phyloP scores from a whole-genome alignment of 1,284 basidiomycete genomes.

The Malassezia nana region DNA sequence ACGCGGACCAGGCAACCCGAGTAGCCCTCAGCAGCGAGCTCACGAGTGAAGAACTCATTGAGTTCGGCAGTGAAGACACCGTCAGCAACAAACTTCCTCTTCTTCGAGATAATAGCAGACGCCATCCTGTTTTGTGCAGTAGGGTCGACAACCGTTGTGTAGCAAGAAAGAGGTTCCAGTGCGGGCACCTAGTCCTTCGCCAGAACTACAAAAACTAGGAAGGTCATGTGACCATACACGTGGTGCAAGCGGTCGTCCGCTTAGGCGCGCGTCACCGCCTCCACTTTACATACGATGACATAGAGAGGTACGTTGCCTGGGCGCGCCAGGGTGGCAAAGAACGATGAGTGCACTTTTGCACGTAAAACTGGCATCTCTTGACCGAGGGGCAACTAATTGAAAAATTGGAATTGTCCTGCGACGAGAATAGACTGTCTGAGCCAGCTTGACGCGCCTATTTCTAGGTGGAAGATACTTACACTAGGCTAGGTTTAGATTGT shows the following conservation, averaged over 20 bases:
- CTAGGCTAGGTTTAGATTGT: not conserved
- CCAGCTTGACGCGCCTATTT: not conserved
- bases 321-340: not conserved
- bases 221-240: constrained; percentile 1
- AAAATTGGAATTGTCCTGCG: not conserved
- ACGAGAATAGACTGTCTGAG: constrained; percentile 15
- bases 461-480: not conserved
- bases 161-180: constrained; percentile 7
- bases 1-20: constrained; percentile 99
- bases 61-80: constrained; percentile 97
- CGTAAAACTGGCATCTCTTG: constrained; percentile 23
- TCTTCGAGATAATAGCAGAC: constrained; percentile 45
- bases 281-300: not conserved
- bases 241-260: not conserved
- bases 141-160: constrained; percentile 5
- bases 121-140: constrained; percentile 26
- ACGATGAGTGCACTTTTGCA: constrained; percentile 10
- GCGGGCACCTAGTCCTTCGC: constrained; percentile 2
- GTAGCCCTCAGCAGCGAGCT: constrained; percentile 98
- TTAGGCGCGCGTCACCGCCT: not conserved
- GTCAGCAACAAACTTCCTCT: constrained; percentile 74
- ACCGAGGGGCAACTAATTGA: constrained; percentile 5
- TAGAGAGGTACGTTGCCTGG: not conserved
- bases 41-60: constrained; percentile 94
- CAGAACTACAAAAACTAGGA: constrained; percentile 12